phyloP scores from a whole-genome alignment of 2,329 filamentous ascomycete species.

The Sporothrix euskadiensis region DNA sequence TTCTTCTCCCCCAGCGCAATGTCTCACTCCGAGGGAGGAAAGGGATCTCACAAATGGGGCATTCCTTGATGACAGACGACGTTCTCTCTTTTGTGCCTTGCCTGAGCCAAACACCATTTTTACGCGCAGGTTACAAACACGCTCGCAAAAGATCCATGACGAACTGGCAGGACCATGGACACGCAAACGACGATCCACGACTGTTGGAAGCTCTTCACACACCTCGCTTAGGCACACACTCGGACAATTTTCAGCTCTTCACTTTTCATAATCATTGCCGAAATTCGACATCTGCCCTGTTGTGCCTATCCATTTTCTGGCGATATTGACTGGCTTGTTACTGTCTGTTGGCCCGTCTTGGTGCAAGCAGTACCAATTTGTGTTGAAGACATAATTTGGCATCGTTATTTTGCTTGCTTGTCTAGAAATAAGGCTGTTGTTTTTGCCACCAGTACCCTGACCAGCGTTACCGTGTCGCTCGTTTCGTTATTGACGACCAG shows the following conservation, averaged over 20 bases:
- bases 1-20: neutral
- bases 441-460: neutral
- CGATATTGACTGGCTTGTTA: neutral
- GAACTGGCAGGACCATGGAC: neutral
- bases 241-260: neutral
- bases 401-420: neutral
- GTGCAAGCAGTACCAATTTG: neutral
- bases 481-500: constrained; percentile 1
- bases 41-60: neutral
- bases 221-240: neutral
- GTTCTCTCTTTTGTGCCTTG: neutral
- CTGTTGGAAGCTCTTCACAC: neutral
- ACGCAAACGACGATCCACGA: neutral
- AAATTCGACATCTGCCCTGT: neutral
- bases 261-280: neutral
- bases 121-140: neutral
- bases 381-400: neutral
- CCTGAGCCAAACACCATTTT: neutral
- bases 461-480: neutral
- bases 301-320: neutral
- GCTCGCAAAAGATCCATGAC: neutral
- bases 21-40: constrained; percentile 7
- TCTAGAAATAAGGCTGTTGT: too few relatives aligned
- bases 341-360: neutral
- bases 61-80: neutral